Conservation (phyloP, 2,329 filamentous ascomycete genomes). For the Cladosporium austrohemisphaericum region DNA sequence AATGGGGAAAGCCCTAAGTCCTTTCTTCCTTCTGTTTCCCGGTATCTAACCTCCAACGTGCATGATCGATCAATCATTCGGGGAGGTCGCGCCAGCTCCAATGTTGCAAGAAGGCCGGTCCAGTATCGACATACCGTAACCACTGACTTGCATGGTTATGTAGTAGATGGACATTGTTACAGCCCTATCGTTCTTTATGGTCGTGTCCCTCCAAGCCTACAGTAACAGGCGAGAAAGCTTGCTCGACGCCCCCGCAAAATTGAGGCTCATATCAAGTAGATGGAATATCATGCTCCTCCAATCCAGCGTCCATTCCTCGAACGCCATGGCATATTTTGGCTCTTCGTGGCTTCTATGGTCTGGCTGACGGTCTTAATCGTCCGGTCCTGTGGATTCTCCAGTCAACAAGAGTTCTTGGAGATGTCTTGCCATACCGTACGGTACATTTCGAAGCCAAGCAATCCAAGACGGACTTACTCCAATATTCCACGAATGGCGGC, state of each 20-base stretch:
- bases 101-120: too few relatives aligned
- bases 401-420: conserved; percentile 9
- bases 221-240: conserved; percentile 4
- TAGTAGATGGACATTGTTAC: too few relatives aligned
- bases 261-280: conserved; percentile 6
- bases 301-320: conserved; percentile 6
- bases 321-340: conserved; percentile 4
- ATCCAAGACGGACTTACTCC: conserved; percentile 11
- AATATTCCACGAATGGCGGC: conserved; percentile 13
- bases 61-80: too few relatives aligned
- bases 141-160: too few relatives aligned
- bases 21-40: too few relatives aligned
- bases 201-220: background rate
- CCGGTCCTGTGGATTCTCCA: background rate
- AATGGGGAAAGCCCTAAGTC: too few relatives aligned
- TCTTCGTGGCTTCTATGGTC: conserved; percentile 1
- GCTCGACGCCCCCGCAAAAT: conserved; percentile 5
- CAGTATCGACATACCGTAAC: too few relatives aligned
- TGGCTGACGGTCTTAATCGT: background rate
- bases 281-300: conserved; percentile 15
- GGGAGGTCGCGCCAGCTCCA: too few relatives aligned
- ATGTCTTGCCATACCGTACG: conserved; percentile 2
- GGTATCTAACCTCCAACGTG: too few relatives aligned
- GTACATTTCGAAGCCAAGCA: conserved; percentile 4
- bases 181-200: too few relatives aligned